Evolutionary conservation across 768 basidiomycete species (phyloP).

Genomic region (Termitomyces sp.): DNA sequence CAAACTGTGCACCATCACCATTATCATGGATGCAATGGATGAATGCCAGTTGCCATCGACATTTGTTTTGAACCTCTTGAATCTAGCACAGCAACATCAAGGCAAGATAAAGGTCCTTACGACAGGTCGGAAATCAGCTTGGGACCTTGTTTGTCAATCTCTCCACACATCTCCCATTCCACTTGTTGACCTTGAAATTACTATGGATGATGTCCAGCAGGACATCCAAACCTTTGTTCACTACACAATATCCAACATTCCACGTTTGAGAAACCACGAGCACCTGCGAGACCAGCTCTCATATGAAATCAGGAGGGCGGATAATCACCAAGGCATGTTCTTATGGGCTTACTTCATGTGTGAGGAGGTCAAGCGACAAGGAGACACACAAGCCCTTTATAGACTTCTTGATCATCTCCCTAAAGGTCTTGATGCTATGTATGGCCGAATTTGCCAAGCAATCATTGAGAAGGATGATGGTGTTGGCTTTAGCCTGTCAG

Average conservation of each 20-base stretch:
- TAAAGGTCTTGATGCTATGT: neutral
- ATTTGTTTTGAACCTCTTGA: neutral
- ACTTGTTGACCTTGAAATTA: slow-evolving; percentile 3
- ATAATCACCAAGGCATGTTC: slow-evolving; percentile 14
- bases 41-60: slow-evolving; percentile 3
- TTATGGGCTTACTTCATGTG: slow-evolving; percentile 12
- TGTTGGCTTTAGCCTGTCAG: slow-evolving; percentile 3
- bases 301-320: neutral
- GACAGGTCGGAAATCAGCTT: slow-evolving; percentile 7
- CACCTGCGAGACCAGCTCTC: neutral
- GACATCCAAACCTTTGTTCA: slow-evolving; percentile 6
- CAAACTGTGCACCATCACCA: neutral
- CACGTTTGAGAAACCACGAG: neutral
- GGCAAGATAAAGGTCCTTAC: neutral
- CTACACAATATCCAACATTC: neutral
- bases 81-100: neutral
- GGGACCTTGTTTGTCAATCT: neutral
- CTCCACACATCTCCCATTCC: neutral
- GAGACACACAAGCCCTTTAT: neutral
- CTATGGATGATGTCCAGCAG: neutral
- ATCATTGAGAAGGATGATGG: slow-evolving; percentile 4
- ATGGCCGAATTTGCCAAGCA: neutral
- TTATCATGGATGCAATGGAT: slow-evolving; percentile 10
- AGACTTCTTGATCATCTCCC: neutral
- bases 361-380: slow-evolving; percentile 6